These are phyloP conservation scores for Gloeopeniophorella convolvens DNA, from an alignment of 768 basidiomycete genomes.

Conservation along the genomic window DNA sequence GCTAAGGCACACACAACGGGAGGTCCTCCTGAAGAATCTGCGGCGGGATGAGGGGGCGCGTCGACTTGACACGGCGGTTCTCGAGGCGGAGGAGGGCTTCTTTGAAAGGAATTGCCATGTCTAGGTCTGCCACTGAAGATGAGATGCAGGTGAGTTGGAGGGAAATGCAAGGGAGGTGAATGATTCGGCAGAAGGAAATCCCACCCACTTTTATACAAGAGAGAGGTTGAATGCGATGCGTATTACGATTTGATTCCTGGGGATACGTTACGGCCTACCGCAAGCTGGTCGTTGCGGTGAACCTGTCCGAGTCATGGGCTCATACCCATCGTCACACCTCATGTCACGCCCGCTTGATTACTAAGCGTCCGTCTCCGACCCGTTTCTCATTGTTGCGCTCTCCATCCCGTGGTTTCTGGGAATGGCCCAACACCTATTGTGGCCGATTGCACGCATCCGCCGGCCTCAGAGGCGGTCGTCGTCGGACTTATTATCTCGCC, in stretches of 20 bases:
- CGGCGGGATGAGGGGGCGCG: constrained; percentile 86
- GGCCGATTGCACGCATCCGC: too few species aligned
- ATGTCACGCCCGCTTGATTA: background rate
- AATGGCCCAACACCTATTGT: too few species aligned
- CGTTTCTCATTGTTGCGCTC: too few species aligned
- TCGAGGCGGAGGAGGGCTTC: constrained; percentile 78
- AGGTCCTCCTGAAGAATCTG: constrained; percentile 93
- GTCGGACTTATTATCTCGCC: too few species aligned
- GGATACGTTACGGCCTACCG: too few species aligned
- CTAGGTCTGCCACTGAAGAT: constrained; percentile 39
- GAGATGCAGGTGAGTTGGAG: constrained; percentile 4
- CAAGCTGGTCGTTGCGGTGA: too few species aligned
- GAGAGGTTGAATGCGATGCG: background rate
- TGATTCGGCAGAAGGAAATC: constrained; percentile 1
- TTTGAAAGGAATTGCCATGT: constrained; percentile 69
- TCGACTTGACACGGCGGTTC: constrained; percentile 81
- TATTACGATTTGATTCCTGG: background rate
- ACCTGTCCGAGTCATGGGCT: too few species aligned
- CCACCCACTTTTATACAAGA: constrained; percentile 13
- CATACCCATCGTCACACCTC: too few species aligned
- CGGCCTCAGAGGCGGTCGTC: too few species aligned
- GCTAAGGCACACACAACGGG: constrained; percentile 55
- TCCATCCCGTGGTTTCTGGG: too few species aligned
- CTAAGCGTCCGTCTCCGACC: background rate
- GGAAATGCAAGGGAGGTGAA: background rate